Percentiles rank a stretch among this genome's conserved stretches.
phyloP scores from a whole-genome alignment of 345 rosid species.

The Geranium rotundifolium region DNA sequence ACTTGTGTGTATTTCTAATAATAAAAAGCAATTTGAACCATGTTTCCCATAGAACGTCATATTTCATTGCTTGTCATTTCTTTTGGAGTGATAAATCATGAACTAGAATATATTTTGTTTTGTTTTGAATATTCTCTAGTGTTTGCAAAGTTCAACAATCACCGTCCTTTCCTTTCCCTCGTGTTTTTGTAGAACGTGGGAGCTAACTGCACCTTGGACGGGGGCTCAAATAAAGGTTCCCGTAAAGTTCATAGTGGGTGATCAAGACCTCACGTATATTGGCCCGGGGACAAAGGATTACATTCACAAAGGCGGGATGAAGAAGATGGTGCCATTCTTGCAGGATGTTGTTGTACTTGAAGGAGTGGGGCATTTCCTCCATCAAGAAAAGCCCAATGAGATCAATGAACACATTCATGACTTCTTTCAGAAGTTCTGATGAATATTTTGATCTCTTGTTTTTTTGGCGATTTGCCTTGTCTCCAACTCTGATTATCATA shows the following conservation, averaged over 20 bases:
- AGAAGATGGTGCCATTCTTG: constrained; percentile 15
- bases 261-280: constrained; percentile 22
- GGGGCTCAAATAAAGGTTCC: constrained; percentile 3
- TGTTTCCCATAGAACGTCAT: no score
- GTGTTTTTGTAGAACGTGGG: neutral
- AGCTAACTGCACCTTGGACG: constrained; percentile 4
- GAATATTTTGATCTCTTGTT: no score
- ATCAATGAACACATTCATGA: constrained; percentile 20
- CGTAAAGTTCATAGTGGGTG: constrained; percentile 11
- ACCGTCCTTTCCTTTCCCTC: no score
- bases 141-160: no score
- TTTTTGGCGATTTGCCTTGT: no score
- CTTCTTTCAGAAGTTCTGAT: constrained; percentile 17
- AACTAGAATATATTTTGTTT: no score
- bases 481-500: no score
- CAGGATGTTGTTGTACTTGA: constrained; percentile 24
- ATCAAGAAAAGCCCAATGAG: constrained; percentile 24
- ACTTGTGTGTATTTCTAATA: no score
- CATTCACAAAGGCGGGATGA: constrained; percentile 20
- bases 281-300: constrained; percentile 12
- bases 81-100: no score
- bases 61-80: no score
- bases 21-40: no score
- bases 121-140: no score
- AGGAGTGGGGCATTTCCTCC: constrained; percentile 28